Evolutionary conservation across 352 stramenopile species (phyloP).

Genomic region (Globisporangium recalcitrans): DNA sequence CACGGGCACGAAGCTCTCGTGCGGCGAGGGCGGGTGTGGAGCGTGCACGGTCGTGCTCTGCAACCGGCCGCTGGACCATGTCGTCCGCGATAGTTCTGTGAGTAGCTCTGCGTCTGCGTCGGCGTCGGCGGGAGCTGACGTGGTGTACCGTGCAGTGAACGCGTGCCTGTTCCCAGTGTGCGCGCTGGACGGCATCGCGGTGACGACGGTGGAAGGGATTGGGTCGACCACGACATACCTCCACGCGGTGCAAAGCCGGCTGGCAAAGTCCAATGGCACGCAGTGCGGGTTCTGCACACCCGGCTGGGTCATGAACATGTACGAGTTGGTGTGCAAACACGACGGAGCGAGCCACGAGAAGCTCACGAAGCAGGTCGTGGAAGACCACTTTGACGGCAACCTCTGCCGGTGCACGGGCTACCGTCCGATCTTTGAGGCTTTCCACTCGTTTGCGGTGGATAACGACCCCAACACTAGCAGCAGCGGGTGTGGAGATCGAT

Average conservation of each 20-base stretch:
- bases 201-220: constrained; percentile 86
- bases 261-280: constrained; percentile 90
- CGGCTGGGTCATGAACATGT: constrained; percentile 80
- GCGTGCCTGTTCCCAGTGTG: constrained; percentile 82
- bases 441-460: constrained; percentile 15
- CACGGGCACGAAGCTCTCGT: constrained; percentile 89
- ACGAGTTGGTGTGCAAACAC: constrained; percentile 69
- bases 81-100: background rate
- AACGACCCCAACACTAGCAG: background rate
- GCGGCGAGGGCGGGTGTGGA: constrained; percentile 93
- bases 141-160: constrained; percentile 73
- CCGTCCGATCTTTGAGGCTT: constrained; percentile 54
- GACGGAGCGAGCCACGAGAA: constrained; percentile 40
- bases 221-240: constrained; percentile 36
- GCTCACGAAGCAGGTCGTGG: constrained; percentile 76
- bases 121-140: background rate
- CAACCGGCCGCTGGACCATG: constrained; percentile 17
- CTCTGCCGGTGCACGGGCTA: constrained; percentile 93
- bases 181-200: constrained; percentile 71
- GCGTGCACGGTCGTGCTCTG: constrained; percentile 95
- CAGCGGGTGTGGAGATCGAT: background rate
- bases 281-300: constrained; percentile 94
- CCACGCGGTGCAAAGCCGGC: constrained; percentile 76
- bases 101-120: background rate
- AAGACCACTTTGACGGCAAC: constrained; percentile 94